Evolutionary conservation across 75 land plant genomes (phyloP).

Genomic region (Ceratopteris richardii): DNA sequence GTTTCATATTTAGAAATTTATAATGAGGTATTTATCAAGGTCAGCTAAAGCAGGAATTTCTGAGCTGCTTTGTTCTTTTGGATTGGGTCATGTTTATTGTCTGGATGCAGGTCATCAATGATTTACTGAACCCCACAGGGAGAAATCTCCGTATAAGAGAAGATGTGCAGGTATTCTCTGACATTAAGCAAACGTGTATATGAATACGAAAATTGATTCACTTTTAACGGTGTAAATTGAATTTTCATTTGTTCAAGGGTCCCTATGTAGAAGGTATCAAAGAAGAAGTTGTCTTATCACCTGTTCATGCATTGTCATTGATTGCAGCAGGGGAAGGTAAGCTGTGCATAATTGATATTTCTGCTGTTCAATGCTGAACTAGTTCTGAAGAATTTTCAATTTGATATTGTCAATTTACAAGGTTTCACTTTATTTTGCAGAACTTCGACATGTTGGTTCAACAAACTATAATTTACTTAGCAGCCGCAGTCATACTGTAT

Average conservation of each 20-base stretch:
- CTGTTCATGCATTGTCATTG: slow-evolving; percentile 93
- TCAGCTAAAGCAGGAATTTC: slow-evolving; percentile 18
- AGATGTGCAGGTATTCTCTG: slow-evolving; percentile 66
- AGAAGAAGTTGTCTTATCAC: slow-evolving; percentile 96
- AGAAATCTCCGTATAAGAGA: slow-evolving; percentile 69
- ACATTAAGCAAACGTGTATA: neutral
- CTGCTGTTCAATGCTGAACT: too few relatives aligned
- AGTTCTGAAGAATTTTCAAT: neutral
- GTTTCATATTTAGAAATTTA: slow-evolving; percentile 55
- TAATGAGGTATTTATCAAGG: slow-evolving; percentile 52
- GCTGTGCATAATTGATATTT: too few relatives aligned
- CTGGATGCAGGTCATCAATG: slow-evolving; percentile 63
- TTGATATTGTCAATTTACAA: neutral
- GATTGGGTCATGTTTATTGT: too few relatives aligned
- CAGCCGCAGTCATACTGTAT: slow-evolving; percentile 89
- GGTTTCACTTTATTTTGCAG: slow-evolving; percentile 21
- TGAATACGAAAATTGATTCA: too few relatives aligned
- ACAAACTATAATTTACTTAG: slow-evolving; percentile 81
- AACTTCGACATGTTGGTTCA: slow-evolving; percentile 93
- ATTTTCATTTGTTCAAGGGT: slow-evolving; percentile 40
- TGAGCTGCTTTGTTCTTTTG: too few relatives aligned
- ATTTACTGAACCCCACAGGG: slow-evolving; percentile 72
- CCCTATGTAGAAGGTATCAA: slow-evolving; percentile 98
- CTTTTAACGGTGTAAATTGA: too few relatives aligned
- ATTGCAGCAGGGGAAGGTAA: slow-evolving; percentile 99